A percentile compares a stretch with the other conserved stretches of the same genome.
These are phyloP conservation scores for Scopulariopsis brevicaulis DNA, from an alignment of 2,329 filamentous ascomycete genomes.

Conservation along the genomic window DNA sequence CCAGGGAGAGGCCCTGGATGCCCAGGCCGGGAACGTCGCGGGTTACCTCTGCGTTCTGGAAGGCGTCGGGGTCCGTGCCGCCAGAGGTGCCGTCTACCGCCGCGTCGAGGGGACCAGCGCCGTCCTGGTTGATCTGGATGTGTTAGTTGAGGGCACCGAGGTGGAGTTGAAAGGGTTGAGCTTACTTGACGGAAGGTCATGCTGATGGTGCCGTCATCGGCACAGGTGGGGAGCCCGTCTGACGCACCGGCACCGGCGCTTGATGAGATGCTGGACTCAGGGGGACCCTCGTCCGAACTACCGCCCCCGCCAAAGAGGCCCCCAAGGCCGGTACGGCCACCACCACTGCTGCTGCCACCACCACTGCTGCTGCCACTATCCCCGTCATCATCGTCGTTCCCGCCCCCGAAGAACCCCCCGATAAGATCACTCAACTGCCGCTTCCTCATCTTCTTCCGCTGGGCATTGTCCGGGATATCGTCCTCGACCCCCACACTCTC, in stretches of 20 bases:
- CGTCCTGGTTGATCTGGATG: conserved; percentile 59
- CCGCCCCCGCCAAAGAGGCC: conserved; percentile 18
- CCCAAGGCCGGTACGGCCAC: conserved; percentile 14
- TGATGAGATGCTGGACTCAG: conserved; percentile 40
- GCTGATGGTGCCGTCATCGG: conserved; percentile 47
- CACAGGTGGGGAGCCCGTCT: conserved; percentile 46
- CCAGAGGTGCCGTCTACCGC: conserved; percentile 51
- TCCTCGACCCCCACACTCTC: conserved; percentile 30
- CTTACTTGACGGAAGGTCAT: conserved; percentile 48
- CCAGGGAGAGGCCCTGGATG: conserved; percentile 43
- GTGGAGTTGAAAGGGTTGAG: conserved; percentile 3
- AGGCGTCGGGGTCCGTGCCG: conserved; percentile 47
- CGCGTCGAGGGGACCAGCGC: conserved; percentile 51
- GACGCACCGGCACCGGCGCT: conserved; percentile 41
- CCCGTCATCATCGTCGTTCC: background rate
- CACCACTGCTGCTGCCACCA: conserved; percentile 12
- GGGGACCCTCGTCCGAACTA: conserved; percentile 25
- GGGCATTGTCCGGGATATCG: conserved; percentile 18
- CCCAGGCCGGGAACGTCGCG: conserved; percentile 49
- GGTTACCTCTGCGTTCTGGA: conserved; percentile 45
- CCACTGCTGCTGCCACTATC: conserved; percentile 7
- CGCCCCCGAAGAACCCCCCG: conserved; percentile 17
- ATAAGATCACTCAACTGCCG: conserved; percentile 16
- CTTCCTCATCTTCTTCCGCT: conserved; percentile 6
- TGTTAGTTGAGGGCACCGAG: background rate